These are phyloP conservation scores for Xylariaceae sp. DNA, from an alignment of 2,329 filamentous ascomycete species.

Conservation along the genomic window DNA sequence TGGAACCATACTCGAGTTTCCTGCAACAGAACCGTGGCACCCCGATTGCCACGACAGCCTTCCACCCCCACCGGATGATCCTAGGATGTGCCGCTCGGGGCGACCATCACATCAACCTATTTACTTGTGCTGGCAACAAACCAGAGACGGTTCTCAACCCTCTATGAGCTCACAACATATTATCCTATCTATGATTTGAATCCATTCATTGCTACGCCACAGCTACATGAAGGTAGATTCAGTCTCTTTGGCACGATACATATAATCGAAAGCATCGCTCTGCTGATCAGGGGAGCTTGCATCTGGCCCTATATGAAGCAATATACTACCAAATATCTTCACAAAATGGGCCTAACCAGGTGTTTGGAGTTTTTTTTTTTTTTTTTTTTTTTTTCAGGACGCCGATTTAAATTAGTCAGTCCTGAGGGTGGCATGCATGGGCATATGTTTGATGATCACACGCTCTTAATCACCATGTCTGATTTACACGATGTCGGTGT, in stretches of 20 bases:
- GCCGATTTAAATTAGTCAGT: background rate
- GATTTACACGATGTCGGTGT: too few species aligned
- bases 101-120: slow-evolving; percentile 87
- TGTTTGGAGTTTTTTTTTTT: background rate
- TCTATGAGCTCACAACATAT: slow-evolving; percentile 7
- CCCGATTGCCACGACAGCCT: slow-evolving; percentile 83
- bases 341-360: background rate
- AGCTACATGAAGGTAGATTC: background rate
- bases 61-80: slow-evolving; percentile 92
- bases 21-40: slow-evolving; percentile 72
- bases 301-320: slow-evolving; percentile 6
- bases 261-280: slow-evolving; percentile 1
- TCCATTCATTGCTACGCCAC: background rate
- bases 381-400: background rate
- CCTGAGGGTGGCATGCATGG: too few species aligned
- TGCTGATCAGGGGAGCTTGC: slow-evolving; percentile 10
- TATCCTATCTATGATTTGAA: background rate
- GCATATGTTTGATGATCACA: too few species aligned
- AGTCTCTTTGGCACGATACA: background rate
- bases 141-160: slow-evolving; percentile 27
- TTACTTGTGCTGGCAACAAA: slow-evolving; percentile 58
- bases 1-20: slow-evolving; percentile 89
- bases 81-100: slow-evolving; percentile 81
- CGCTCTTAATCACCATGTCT: too few species aligned
- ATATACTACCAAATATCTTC: background rate